phyloP scores from a whole-genome alignment of 2,329 filamentous ascomycete genomes.

The Dactylellina cionopaga region DNA sequence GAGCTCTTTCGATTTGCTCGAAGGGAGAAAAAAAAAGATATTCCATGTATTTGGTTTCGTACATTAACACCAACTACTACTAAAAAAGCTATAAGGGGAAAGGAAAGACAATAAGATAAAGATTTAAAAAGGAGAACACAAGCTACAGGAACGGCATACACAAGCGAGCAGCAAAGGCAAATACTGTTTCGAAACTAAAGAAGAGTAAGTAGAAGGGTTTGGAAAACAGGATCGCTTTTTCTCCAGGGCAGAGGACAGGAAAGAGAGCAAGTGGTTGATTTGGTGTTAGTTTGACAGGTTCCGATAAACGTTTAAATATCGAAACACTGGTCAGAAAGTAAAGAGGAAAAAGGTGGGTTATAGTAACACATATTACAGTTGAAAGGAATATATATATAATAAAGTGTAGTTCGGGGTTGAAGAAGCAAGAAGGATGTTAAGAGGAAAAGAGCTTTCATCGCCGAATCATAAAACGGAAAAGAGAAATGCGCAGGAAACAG shows the following conservation, averaged over 20 bases:
- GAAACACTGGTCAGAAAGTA: constrained; percentile 58
- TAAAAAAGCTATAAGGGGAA: constrained; percentile 40
- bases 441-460: constrained; percentile 34
- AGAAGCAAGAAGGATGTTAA: constrained; percentile 10
- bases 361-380: constrained; percentile 61
- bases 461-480: constrained; percentile 36
- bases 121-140: constrained; percentile 23
- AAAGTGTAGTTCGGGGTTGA: constrained; percentile 6
- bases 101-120: constrained; percentile 24
- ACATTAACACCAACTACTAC: constrained; percentile 53
- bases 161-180: neutral
- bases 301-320: constrained; percentile 58
- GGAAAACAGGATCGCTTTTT: constrained; percentile 56
- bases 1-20: neutral
- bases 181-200: neutral
- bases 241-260: constrained; percentile 53
- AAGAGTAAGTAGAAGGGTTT: too few relatives aligned
- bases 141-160: constrained; percentile 47
- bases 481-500: constrained; percentile 28
- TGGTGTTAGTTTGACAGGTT: constrained; percentile 9
- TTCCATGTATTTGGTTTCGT: constrained; percentile 53
- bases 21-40: constrained; percentile 9
- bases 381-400: constrained; percentile 56
- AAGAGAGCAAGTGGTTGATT: constrained; percentile 49
- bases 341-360: constrained; percentile 57